These are phyloP conservation scores for Dioscorea dumetorum DNA, from an alignment of 106 monocot species.

Conservation along the genomic window DNA sequence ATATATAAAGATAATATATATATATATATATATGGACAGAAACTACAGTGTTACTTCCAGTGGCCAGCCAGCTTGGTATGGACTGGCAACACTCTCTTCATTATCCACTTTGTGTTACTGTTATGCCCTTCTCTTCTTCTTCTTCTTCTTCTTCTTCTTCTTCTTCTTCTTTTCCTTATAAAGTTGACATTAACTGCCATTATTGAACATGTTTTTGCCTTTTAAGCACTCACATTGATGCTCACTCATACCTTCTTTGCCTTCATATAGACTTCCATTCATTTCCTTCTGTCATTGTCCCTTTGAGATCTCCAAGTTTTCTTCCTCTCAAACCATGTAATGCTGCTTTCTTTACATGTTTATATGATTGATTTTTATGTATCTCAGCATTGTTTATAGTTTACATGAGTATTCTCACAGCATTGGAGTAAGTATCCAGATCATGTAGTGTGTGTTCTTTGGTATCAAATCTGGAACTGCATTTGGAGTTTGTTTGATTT, in stretches of 20 bases:
- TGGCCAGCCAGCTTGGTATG: conserved; percentile 5
- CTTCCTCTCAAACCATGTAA: conserved; percentile 2
- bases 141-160: not conserved
- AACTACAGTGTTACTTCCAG: too few species aligned
- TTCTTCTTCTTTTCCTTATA: not conserved
- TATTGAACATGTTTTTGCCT: not conserved
- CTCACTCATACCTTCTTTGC: not conserved
- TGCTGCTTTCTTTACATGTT: not conserved
- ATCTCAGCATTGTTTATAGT: too few species aligned
- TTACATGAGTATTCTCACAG: too few species aligned
- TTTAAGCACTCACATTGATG: conserved; percentile 8
- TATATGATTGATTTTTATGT: too few species aligned
- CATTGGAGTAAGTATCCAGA: too few species aligned
- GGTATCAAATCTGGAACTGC: too few species aligned
- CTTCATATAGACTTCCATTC: not conserved
- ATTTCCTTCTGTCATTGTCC: not conserved
- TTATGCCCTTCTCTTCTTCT: not conserved
- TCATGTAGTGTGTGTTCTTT: too few species aligned
- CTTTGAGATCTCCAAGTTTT: not conserved
- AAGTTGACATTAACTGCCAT: not conserved
- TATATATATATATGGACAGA: too few species aligned
- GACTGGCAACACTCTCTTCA: conserved; percentile 2
- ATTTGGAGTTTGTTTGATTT: too few species aligned
- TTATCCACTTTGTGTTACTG: not conserved
- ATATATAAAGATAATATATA: too few species aligned